Evolutionary conservation across 2,329 filamentous ascomycete species (phyloP), one percentile per base, ranked within the genome.

Genomic region (Calonectria montana): DNA sequence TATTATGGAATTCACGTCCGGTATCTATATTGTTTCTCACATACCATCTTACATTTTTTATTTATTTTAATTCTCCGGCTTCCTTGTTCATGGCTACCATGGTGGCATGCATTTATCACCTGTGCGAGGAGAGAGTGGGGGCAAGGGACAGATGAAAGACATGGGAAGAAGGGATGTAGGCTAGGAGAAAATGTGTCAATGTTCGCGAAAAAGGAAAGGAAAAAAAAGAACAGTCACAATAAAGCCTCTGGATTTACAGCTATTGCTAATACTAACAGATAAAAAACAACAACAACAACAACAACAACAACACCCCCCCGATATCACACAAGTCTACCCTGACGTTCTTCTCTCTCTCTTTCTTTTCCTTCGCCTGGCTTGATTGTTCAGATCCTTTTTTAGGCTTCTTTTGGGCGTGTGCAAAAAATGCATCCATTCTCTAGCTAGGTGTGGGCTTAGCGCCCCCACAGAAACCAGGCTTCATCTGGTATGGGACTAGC

Each of bases 401-500:
- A 39, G 37, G 48, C 9, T 37, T 18, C 37, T 43, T 43, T 39
- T 57, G 61, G 62, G 61, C 35, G 50, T 70, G 67, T 23, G 39
- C 45, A 57, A 64, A 64, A 37, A 37, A 7, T 62, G 48, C 50
- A 47, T 37, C 12, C 8, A 21, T 5, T 18, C 27, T n/a, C n/a
- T n/a, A n/a, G n/a, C 7, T 39, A 74, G 76, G 74, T 65, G 74
- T 77, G 76, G 53, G 55, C 53, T 66, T 77, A 64, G 72, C 67
- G 53, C 65, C 68, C 68, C 67, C 53, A 39, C 53, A 62, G 48
- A 65, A 29, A 45, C 18, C 45, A 65, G 64, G 63, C 50, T 15
- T 72, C n/a, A 15, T n/a, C 75, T 64, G 65, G 25, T 67, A 23
- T 68, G 15, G 77, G 76, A 55, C 64, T 78, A 78, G 76, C 67